These are phyloP conservation scores for Fonsecaea multimorphosa DNA, from an alignment of 2,329 filamentous ascomycete genomes.

Conservation along the genomic window DNA sequence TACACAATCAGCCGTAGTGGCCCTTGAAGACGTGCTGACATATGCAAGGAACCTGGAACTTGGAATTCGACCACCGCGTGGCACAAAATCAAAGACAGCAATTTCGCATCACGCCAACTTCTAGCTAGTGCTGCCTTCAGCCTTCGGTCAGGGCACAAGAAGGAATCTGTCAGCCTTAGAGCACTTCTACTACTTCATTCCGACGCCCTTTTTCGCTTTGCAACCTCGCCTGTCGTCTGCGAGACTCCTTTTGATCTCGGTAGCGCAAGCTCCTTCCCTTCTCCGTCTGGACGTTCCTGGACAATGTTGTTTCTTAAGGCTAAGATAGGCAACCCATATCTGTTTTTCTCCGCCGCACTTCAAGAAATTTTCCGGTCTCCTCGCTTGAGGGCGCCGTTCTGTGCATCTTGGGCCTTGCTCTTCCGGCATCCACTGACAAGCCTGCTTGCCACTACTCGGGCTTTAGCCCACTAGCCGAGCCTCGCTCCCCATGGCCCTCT, in stretches of 20 bases:
- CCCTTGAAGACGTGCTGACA: slow-evolving; percentile 17
- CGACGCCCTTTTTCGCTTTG: background rate
- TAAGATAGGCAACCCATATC: slow-evolving; percentile 14
- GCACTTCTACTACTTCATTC: background rate
- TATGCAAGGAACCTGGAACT: slow-evolving; percentile 15
- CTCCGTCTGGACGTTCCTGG: background rate
- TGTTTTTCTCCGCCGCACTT: slow-evolving; percentile 16
- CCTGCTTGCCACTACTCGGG: slow-evolving; percentile 18
- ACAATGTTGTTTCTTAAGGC: background rate
- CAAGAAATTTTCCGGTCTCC: slow-evolving; percentile 5
- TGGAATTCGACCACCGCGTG: background rate
- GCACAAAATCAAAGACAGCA: slow-evolving; percentile 37
- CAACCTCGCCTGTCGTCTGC: slow-evolving; percentile 19
- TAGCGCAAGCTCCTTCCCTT: slow-evolving; percentile 3
- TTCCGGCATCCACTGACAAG: slow-evolving; percentile 6
- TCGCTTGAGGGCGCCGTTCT: slow-evolving; percentile 11
- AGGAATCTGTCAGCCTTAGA: slow-evolving; percentile 6
- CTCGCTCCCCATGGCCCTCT: background rate
- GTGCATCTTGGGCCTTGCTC: background rate
- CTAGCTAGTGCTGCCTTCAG: background rate
- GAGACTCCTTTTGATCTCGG: slow-evolving; percentile 20
- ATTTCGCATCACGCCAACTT: slow-evolving; percentile 23
- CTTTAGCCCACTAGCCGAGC: slow-evolving; percentile 13
- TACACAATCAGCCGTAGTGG: slow-evolving; percentile 2
- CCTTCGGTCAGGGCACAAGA: background rate